These are phyloP conservation scores for Teratosphaeria destructans DNA, from an alignment of 2,329 filamentous ascomycete species.

Conservation along the genomic window DNA sequence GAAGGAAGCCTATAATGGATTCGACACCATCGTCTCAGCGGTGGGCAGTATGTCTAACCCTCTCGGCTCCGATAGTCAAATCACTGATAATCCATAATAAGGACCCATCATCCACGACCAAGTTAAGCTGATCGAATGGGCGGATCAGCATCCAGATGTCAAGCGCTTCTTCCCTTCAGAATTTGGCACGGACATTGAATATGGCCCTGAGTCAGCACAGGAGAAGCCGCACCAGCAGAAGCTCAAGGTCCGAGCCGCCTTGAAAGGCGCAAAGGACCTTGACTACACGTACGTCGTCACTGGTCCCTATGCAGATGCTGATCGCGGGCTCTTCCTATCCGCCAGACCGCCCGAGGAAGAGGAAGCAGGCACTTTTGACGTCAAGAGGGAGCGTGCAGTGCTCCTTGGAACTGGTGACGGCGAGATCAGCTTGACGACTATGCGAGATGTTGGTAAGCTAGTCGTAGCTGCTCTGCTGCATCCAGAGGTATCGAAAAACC, in stretches of 20 bases:
- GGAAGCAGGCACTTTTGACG: conserved; percentile 49
- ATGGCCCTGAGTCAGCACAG: conserved; percentile 42
- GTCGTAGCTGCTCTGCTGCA: conserved; percentile 53
- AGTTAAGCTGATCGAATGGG: conserved; percentile 50
- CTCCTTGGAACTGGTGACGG: conserved; percentile 53
- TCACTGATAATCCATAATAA: neutral
- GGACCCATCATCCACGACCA: conserved; percentile 48
- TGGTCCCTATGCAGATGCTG: conserved; percentile 52
- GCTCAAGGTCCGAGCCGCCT: conserved; percentile 53
- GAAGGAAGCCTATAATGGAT: conserved; percentile 43
- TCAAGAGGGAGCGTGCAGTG: conserved; percentile 45
- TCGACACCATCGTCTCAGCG: conserved; percentile 56
- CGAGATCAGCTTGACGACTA: conserved; percentile 57
- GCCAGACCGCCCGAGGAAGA: conserved; percentile 29
- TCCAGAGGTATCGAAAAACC: conserved; percentile 43
- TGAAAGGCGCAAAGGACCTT: conserved; percentile 44
- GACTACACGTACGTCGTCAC: conserved; percentile 60
- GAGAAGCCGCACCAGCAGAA: conserved; percentile 63
- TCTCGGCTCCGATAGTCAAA: neutral
- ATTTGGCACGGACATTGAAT: conserved; percentile 57
- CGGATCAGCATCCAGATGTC: conserved; percentile 44
- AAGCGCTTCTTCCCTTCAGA: conserved; percentile 59
- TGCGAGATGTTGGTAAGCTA: conserved; percentile 59
- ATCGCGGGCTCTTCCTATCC: conserved; percentile 40
- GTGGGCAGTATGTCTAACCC: conserved; percentile 41